phyloP scores from a whole-genome alignment of 1,139 yeast genomes.

The Meyerozyma carpophila region DNA sequence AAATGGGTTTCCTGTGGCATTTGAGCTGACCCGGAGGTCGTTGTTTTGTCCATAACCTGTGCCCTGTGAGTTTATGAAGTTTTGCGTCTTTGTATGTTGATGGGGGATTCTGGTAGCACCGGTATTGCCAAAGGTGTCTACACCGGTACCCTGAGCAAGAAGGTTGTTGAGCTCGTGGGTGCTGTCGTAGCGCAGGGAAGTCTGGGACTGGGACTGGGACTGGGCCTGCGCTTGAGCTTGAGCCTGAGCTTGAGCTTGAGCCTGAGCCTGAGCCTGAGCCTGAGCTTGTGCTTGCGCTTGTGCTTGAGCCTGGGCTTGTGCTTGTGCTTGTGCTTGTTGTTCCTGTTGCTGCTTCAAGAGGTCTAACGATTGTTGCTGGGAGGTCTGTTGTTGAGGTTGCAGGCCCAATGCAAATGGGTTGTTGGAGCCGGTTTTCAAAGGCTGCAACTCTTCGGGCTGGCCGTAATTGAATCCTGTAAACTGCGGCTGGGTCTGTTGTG shows the following conservation, averaged over 20 bases:
- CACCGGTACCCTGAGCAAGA: conserved; percentile 82
- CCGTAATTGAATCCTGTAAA: conserved; percentile 28
- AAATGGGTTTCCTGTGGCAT: conserved; percentile 67
- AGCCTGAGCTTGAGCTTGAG: conserved; percentile 14
- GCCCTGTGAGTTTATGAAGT: conserved; percentile 81
- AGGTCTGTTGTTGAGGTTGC: conserved; percentile 8
- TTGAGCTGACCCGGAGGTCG: conserved; percentile 30
- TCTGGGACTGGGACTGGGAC: conserved; percentile 13
- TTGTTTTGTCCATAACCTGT: conserved; percentile 65
- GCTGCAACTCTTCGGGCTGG: conserved; percentile 29
- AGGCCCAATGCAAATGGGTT: conserved; percentile 73
- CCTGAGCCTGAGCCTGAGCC: conserved; percentile 19
- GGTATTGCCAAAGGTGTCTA: conserved; percentile 93
- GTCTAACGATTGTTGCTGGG: no score
- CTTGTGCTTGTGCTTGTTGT: conserved; percentile 10
- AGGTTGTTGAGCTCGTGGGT: conserved; percentile 72
- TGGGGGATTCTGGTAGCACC: conserved; percentile 90
- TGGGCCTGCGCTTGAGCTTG: conserved; percentile 18
- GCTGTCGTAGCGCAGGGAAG: conserved; percentile 33
- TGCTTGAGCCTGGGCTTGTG: conserved; percentile 12
- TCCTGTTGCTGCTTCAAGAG: conserved; percentile 10
- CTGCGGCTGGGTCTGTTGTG: conserved; percentile 19
- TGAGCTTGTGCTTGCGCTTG: conserved; percentile 21
- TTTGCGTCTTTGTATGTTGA: conserved; percentile 80
- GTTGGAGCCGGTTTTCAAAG: conserved; percentile 76